phyloP scores from a whole-genome alignment of 257 asterid genomes.

The Gentiana macrophylla region DNA sequence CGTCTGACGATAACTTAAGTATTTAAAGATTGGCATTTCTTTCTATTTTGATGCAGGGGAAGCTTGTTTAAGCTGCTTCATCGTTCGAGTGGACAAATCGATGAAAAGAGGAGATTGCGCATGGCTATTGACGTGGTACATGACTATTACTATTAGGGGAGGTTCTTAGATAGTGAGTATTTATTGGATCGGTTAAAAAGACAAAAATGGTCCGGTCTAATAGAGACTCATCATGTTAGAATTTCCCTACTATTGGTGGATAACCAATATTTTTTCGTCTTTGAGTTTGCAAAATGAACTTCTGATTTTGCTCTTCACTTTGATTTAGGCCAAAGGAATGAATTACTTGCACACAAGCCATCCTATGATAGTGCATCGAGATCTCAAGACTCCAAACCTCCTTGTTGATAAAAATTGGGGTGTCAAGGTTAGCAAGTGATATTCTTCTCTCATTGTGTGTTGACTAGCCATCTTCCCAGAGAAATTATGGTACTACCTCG shows the following conservation, averaged over 20 bases:
- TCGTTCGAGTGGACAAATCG: conserved; percentile 63
- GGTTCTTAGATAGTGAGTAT: no score
- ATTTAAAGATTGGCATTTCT: no score
- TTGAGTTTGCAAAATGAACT: conserved; percentile 4
- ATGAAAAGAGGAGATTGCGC: conserved; percentile 72
- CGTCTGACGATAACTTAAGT: no score
- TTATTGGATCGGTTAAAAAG: no score
- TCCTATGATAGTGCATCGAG: conserved; percentile 93
- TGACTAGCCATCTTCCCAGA: no score
- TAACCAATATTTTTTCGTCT: conserved; percentile 1
- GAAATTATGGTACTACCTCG: neutral
- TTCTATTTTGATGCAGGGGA: conserved; percentile 56
- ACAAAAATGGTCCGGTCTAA: no score
- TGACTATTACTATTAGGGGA: conserved; percentile 7
- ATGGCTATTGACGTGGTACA: conserved; percentile 97
- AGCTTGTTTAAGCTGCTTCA: conserved; percentile 86
- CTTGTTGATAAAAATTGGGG: conserved; percentile 94
- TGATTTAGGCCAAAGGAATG: conserved; percentile 96
- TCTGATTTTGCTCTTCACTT: conserved; percentile 8
- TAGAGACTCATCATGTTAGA: no score
- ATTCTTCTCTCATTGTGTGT: no score
- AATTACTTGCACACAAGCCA: conserved; percentile 90
- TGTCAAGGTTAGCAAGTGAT: conserved; percentile 57
- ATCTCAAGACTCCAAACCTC: conserved; percentile 92
- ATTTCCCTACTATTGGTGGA: neutral